These are phyloP conservation scores for Ustilago tritici DNA, from an alignment of 1,284 basidiomycete species.

Conservation along the genomic window DNA sequence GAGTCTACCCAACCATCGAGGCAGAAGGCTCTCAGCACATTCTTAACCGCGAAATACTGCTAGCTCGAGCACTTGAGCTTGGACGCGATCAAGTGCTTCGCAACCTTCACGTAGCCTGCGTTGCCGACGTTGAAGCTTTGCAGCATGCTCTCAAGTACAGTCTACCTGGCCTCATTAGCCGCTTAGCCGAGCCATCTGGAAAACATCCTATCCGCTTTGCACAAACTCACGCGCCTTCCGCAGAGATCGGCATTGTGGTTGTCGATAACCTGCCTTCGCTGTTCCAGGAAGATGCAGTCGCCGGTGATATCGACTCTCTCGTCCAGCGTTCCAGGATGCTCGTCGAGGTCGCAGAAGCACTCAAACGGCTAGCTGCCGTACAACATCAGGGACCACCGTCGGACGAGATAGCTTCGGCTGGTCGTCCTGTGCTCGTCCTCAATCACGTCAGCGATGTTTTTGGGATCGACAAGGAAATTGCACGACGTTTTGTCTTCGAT, in stretches of 20 bases:
- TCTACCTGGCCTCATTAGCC: conserved; percentile 47
- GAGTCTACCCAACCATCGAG: background rate
- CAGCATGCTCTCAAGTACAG: conserved; percentile 59
- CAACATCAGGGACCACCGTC: background rate
- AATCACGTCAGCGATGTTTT: conserved; percentile 64
- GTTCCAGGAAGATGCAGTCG: conserved; percentile 54
- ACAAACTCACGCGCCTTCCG: background rate
- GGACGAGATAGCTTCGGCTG: background rate
- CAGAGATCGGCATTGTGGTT: conserved; percentile 41
- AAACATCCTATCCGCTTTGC: background rate
- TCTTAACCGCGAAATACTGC: conserved; percentile 11
- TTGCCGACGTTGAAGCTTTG: conserved; percentile 40
- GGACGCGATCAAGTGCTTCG: conserved; percentile 23
- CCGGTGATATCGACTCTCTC: conserved; percentile 31
- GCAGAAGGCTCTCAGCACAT: background rate
- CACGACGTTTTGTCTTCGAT: conserved; percentile 35
- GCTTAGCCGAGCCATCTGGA: background rate
- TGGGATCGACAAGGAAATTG: conserved; percentile 41
- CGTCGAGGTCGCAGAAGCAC: conserved; percentile 42
- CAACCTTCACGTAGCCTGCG: conserved; percentile 46
- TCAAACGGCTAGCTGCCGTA: conserved; percentile 34
- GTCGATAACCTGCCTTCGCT: conserved; percentile 58
- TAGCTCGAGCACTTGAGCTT: conserved; percentile 22
- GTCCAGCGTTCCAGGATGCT: conserved; percentile 40
- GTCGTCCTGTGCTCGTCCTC: conserved; percentile 43